These are phyloP conservation scores for Exobasidium rhododendri DNA, from an alignment of 1,284 basidiomycete species.

Conservation along the genomic window DNA sequence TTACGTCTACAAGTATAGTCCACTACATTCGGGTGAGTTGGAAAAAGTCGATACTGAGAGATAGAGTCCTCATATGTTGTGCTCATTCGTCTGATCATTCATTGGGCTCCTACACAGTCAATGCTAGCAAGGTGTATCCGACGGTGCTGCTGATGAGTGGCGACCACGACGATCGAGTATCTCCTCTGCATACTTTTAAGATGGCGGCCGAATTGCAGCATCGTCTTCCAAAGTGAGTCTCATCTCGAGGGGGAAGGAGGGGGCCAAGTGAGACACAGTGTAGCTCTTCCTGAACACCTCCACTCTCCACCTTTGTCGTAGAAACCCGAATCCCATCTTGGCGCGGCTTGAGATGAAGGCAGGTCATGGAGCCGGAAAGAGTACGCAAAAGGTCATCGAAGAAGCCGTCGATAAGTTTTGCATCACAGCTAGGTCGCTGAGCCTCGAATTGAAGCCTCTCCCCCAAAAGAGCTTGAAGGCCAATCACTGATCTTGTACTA, in stretches of 20 bases:
- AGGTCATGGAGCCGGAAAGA: constrained; percentile 53
- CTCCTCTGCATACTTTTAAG: constrained; percentile 52
- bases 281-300: not conserved
- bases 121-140: constrained; percentile 42
- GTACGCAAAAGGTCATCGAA: constrained; percentile 36
- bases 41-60: no score
- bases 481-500: not conserved
- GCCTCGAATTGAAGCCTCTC: constrained; percentile 28
- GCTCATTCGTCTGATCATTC: not conserved
- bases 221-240: constrained; percentile 27
- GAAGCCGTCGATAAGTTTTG: constrained; percentile 29
- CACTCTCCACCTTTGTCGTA: not conserved
- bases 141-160: constrained; percentile 45
- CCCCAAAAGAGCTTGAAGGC: not conserved
- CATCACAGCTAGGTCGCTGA: constrained; percentile 40
- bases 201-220: constrained; percentile 53
- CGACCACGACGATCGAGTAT: constrained; percentile 52
- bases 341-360: constrained; percentile 48
- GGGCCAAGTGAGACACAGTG: not conserved
- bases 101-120: not conserved
- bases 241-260: not conserved
- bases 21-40: constrained; percentile 44
- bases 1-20: constrained; percentile 46
- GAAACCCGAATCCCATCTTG: constrained; percentile 49
- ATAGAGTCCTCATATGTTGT: no score